These are phyloP conservation scores for Clohesyomyces aquaticus DNA, from an alignment of 495 filamentous ascomycete species.

Conservation along the genomic window DNA sequence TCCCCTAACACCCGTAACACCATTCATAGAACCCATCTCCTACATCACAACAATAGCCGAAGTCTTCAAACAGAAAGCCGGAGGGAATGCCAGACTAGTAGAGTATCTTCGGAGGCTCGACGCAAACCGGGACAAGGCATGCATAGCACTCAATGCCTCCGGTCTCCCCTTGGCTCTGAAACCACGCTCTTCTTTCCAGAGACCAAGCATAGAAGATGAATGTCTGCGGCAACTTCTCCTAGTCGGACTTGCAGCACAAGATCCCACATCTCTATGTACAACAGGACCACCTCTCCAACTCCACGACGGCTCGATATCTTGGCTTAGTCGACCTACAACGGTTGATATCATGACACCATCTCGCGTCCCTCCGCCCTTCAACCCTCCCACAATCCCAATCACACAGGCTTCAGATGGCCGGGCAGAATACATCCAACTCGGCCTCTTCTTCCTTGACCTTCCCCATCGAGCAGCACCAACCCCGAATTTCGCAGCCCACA, in stretches of 20 bases:
- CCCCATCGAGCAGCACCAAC: constrained; percentile 19
- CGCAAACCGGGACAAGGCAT: constrained; percentile 42
- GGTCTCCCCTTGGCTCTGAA: constrained; percentile 40
- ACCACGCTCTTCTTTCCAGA: constrained; percentile 18
- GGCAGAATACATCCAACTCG: constrained; percentile 42
- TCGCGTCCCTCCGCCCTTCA: constrained; percentile 11
- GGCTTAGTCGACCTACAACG: constrained; percentile 41
- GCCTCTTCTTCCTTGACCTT: constrained; percentile 40
- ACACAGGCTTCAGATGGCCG: constrained; percentile 26
- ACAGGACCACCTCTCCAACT: constrained; percentile 39
- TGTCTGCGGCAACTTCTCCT: constrained; percentile 43
- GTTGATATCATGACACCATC: constrained; percentile 33
- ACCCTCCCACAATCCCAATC: constrained; percentile 14
- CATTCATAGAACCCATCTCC: not conserved
- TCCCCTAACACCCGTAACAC: constrained; percentile 7
- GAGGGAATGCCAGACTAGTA: constrained; percentile 41
- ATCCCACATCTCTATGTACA: constrained; percentile 42
- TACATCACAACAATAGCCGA: constrained; percentile 40
- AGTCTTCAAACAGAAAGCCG: constrained; percentile 43
- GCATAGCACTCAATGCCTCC: constrained; percentile 42
- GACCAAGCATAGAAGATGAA: constrained; percentile 37
- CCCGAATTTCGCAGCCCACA: constrained; percentile 21
- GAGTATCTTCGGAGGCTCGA: constrained; percentile 37
- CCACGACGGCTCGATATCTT: constrained; percentile 34
- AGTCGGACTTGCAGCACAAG: constrained; percentile 41